Conservation (phyloP, 225 moss, liverwort and hornwort species). For the Bryoerythrophyllum caledonicum region DNA sequence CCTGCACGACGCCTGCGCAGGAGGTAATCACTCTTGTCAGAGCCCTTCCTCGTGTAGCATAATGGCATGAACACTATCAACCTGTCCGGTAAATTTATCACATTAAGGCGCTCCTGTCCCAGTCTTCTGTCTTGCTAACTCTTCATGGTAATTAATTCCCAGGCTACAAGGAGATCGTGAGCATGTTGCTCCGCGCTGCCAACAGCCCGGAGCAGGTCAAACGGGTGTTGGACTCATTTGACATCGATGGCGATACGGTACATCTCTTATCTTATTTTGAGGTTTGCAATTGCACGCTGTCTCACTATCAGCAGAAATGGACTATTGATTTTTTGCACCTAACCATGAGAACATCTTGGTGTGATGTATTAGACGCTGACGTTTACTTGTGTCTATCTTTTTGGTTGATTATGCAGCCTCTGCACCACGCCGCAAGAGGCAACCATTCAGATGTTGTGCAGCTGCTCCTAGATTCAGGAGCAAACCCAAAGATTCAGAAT, state of each 20-base stretch:
- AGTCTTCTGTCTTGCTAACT: conserved; percentile 9
- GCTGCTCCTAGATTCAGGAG: conserved; percentile 52
- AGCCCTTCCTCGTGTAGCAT: background rate
- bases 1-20: conserved; percentile 67
- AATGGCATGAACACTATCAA: conserved; percentile 8
- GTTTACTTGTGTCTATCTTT: background rate
- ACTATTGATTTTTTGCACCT: background rate
- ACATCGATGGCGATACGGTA: conserved; percentile 68
- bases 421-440: conserved; percentile 64
- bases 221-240: conserved; percentile 50
- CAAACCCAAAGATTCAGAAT: conserved; percentile 50
- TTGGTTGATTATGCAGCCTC: conserved; percentile 44
- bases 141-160: background rate
- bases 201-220: conserved; percentile 51
- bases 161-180: conserved; percentile 62
- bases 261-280: background rate
- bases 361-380: conserved; percentile 1
- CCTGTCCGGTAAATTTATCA: background rate
- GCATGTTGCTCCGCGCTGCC: conserved; percentile 47
- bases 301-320: background rate
- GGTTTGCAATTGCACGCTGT: background rate
- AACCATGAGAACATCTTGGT: background rate
- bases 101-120: background rate
- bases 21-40: conserved; percentile 38
- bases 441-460: conserved; percentile 61